These are phyloP conservation scores for Panicum miliaceum DNA, from an alignment of 176 grass and related monocot genomes.

Conservation along the genomic window DNA sequence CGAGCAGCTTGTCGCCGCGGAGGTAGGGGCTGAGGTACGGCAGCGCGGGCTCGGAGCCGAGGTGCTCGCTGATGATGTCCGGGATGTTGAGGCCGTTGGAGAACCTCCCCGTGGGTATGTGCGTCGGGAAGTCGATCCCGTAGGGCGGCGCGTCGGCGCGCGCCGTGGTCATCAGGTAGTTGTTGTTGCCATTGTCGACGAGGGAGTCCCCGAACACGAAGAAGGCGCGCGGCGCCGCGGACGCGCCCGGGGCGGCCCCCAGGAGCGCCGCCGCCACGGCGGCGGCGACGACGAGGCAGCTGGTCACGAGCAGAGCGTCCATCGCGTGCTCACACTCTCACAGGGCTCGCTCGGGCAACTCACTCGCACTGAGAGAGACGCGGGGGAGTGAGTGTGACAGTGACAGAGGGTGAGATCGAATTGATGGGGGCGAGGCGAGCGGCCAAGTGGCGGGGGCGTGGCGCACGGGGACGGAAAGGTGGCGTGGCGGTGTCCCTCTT, in stretches of 20 bases:
- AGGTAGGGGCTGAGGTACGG: slow-evolving; percentile 77
- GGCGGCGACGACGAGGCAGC: neutral
- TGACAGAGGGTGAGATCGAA: neutral
- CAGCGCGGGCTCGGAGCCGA: slow-evolving; percentile 52
- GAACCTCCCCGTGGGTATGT: slow-evolving; percentile 72
- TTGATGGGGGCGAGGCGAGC: neutral
- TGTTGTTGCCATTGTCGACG: slow-evolving; percentile 86
- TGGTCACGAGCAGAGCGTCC: slow-evolving; percentile 22
- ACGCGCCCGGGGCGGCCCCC: neutral
- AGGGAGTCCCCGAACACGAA: slow-evolving; percentile 87
- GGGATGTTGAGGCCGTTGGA: slow-evolving; percentile 85
- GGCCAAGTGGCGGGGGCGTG: slow-evolving; percentile 20
- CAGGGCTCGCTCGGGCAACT: too few relatives aligned
- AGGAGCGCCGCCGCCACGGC: neutral
- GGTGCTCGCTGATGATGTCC: slow-evolving; percentile 81
- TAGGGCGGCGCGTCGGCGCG: slow-evolving; percentile 73
- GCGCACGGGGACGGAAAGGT: slow-evolving; percentile 33
- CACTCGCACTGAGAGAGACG: neutral
- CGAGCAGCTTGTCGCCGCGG: slow-evolving; percentile 61
- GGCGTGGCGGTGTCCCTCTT: slow-evolving; percentile 33
- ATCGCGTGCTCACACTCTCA: neutral
- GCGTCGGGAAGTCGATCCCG: slow-evolving; percentile 75
- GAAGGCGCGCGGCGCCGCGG: slow-evolving; percentile 55
- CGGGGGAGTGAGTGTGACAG: too few relatives aligned
- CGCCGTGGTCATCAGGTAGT: slow-evolving; percentile 71